Base-by-base conservation (phyloP, 257 asterid species). In the Solanum rostratum region DNA sequence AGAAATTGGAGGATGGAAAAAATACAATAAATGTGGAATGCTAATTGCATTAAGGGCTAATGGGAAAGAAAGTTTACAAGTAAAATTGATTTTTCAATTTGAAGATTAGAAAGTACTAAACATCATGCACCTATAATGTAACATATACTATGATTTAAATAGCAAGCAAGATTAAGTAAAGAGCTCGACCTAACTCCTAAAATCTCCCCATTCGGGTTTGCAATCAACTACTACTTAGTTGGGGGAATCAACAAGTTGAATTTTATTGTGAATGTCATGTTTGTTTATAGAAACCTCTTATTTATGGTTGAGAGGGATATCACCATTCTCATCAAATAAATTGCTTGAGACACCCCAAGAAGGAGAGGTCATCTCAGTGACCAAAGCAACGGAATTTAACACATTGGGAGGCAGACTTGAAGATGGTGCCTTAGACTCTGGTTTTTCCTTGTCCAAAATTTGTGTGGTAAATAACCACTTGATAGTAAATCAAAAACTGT, bases 261-360 rank as follows among this genome's bases (percentile, higher is more conserved):
- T 39, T 5, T 39, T 7, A 5, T 39, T 0, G 43, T 5, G 9
- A 39, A 39, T 7, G 1, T 39, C 43, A 39, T 39, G 1, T 5
- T 7, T 7, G 8, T 39, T 39, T 39, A 39, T 39, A 91, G 94
- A 78, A 84, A 92, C 37, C 4, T 3, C 88, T 0, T 88, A 65
- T 39, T 86, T 87, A 33, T 70, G 91, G 65, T 85, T 82, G 10
- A 89, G 86, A 84, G 95, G 93, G 83, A 92, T 91, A 45, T 84
- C 93, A 82, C 88, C 91, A 52, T 92, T 90, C 14, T 88, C 92
- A 49, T 94, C 95, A n/a, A 89, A 90, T 20, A 97, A 95, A 24
- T 91, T 97, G 30, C 95, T 30, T 30, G 37, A 30, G 37, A 4
- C 37, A 30, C 37, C 37, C 2, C 37, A 30, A 4, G 37, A 30